Evolutionary conservation across 2,329 filamentous ascomycete species (phyloP).

Genomic region (Blumeria hordei): DNA sequence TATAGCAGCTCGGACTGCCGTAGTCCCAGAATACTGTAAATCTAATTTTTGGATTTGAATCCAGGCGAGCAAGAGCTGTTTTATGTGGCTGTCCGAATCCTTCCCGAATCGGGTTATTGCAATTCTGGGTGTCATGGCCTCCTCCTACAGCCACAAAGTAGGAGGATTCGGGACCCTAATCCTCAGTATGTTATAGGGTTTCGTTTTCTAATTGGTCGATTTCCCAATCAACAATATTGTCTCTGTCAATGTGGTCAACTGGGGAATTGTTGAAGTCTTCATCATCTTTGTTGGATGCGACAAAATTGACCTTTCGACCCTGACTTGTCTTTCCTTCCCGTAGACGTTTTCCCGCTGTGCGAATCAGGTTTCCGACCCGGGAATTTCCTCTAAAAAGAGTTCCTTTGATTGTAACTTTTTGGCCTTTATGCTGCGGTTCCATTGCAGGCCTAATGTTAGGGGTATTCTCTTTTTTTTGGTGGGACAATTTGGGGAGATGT

Average conservation of each 20-base stretch:
- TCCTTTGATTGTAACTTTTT: neutral
- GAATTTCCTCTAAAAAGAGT: neutral
- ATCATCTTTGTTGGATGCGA: neutral
- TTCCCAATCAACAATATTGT: neutral
- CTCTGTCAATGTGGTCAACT: neutral
- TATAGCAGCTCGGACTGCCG: neutral
- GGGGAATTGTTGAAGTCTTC: neutral
- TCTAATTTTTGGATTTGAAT: neutral
- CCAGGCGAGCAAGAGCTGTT: neutral
- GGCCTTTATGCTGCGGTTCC: neutral
- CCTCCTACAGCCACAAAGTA: conserved; percentile 1
- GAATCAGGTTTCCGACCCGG: neutral
- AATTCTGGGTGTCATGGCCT: neutral
- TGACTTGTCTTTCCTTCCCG: neutral
- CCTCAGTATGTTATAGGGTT: neutral
- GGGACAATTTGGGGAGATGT: neutral
- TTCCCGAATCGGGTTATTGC: neutral
- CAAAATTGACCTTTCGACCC: neutral
- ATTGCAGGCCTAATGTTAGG: neutral
- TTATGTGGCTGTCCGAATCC: neutral
- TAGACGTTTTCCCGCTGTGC: neutral
- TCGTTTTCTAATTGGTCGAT: neutral
- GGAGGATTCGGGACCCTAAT: neutral
- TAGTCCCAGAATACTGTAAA: neutral
- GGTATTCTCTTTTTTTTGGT: neutral